Evolutionary conservation across 108 stramenopile genomes (phyloP).

Genomic region (Discostella pseudostelligera): DNA sequence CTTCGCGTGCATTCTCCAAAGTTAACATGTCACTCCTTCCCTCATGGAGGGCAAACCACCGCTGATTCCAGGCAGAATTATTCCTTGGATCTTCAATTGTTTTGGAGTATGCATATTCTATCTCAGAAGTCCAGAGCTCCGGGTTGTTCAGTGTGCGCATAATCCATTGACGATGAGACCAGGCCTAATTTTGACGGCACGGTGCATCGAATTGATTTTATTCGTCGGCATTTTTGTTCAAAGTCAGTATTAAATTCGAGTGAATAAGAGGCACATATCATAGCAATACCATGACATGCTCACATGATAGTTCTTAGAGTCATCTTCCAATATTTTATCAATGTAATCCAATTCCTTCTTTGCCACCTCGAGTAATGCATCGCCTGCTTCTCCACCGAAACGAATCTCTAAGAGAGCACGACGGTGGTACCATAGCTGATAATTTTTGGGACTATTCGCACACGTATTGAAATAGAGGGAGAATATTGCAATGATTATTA

Average conservation of each 20-base stretch:
- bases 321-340: slow-evolving; percentile 72
- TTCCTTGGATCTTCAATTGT: slow-evolving; percentile 88
- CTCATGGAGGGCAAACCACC: slow-evolving; percentile 90
- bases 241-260: too few species aligned
- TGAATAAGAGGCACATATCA: too few species aligned
- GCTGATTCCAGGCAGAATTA: slow-evolving; percentile 98
- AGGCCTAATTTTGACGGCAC: slow-evolving; percentile 54
- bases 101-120: slow-evolving; percentile 63
- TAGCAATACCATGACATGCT: too few species aligned
- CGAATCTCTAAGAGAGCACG: slow-evolving; percentile 79
- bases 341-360: slow-evolving; percentile 84
- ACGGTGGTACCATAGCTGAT: slow-evolving; percentile 99
- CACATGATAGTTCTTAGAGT: slow-evolving; percentile 97
- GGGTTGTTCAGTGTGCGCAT: slow-evolving; percentile 58
- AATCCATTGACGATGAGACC: slow-evolving; percentile 95
- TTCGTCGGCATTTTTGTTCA: too few species aligned
- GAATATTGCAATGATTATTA: too few species aligned
- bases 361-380: slow-evolving; percentile 36
- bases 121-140: slow-evolving; percentile 70
- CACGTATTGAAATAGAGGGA: not conserved
- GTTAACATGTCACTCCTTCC: slow-evolving; percentile 40
- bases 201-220: too few species aligned
- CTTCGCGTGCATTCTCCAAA: slow-evolving; percentile 44
- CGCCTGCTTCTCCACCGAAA: slow-evolving; percentile 31
- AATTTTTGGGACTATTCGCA: slow-evolving; percentile 94